Conservation (phyloP, 2,329 filamentous ascomycete genomes). For the Trichoderma breve region DNA sequence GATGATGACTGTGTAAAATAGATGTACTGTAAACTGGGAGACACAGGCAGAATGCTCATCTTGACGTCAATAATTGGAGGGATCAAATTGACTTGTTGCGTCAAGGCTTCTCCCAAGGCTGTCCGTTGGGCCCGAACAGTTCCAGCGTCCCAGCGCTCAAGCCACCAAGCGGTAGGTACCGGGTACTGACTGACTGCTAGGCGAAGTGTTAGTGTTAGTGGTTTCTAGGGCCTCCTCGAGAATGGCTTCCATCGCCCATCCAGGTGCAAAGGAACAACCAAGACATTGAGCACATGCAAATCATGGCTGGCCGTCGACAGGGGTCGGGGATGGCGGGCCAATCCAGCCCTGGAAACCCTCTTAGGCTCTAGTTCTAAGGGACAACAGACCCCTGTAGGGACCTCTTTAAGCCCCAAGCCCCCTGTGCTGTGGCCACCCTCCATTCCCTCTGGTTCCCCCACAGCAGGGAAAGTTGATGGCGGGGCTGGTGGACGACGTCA, state of each 20-base stretch:
- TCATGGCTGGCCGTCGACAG: constrained; percentile 3
- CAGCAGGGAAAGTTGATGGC: neutral
- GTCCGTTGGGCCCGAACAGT: neutral
- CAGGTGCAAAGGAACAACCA: neutral
- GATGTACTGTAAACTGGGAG: neutral
- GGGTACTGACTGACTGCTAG: neutral
- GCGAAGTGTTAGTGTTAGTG: neutral
- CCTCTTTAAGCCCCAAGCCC: too few species aligned
- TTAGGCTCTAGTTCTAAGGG: neutral
- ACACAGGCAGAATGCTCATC: neutral
- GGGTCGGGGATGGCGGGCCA: constrained; percentile 7
- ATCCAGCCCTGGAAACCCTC: neutral
- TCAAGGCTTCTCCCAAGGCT: constrained; percentile 18
- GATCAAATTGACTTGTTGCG: too few species aligned
- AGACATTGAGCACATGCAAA: neutral
- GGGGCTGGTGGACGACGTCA: constrained; percentile 13
- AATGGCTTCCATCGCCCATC: neutral
- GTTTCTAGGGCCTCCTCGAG: neutral
- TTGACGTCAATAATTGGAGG: constrained; percentile 16
- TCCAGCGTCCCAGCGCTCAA: neutral
- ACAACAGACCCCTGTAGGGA: neutral
- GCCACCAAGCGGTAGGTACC: neutral
- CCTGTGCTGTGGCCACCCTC: neutral
- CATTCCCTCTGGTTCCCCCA: neutral
- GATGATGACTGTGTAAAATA: neutral